These are phyloP conservation scores for Populus tomentosa DNA, from an alignment of 441 rosid species.

Conservation along the genomic window DNA sequence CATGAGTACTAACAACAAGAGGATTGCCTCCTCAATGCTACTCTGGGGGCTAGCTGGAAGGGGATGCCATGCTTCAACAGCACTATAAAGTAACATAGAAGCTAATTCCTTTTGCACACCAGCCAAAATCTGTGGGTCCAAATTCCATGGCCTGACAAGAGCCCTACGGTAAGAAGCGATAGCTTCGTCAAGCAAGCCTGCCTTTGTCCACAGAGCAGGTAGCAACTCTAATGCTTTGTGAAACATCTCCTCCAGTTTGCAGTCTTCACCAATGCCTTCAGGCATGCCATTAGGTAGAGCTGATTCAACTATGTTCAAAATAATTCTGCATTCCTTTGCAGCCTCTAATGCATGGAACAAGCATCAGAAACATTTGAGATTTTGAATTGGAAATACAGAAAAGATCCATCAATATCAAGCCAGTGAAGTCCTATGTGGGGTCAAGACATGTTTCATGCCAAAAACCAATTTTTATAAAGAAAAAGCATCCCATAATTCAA, in stretches of 20 bases:
- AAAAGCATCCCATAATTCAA: not conserved
- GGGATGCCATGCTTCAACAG: conserved; percentile 54
- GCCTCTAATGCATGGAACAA: conserved; percentile 55
- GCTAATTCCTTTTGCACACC: conserved; percentile 73
- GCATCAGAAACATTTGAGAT: conserved; percentile 17
- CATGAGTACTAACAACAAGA: conserved; percentile 65
- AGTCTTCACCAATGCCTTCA: conserved; percentile 44
- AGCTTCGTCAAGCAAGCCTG: conserved; percentile 66
- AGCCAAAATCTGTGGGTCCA: conserved; percentile 65
- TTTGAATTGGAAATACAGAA: not conserved
- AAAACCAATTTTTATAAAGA: not conserved
- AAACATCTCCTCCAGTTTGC: conserved; percentile 73
- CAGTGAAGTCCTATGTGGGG: not conserved
- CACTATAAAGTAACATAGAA: conserved; percentile 64
- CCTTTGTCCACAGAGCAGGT: conserved; percentile 63
- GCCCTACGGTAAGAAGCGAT: conserved; percentile 64
- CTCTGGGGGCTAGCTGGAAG: conserved; percentile 40
- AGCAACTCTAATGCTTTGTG: conserved; percentile 81
- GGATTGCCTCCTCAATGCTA: conserved; percentile 77
- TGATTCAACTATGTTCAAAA: conserved; percentile 66
- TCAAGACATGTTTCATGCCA: not conserved
- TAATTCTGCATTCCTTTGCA: conserved; percentile 76
- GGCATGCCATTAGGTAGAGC: conserved; percentile 71
- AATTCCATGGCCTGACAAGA: conserved; percentile 73
- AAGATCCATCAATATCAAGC: not conserved